These are phyloP conservation scores for Arxiozyma slooffiae DNA, from an alignment of 1,139 yeast genomes.

Conservation along the genomic window DNA sequence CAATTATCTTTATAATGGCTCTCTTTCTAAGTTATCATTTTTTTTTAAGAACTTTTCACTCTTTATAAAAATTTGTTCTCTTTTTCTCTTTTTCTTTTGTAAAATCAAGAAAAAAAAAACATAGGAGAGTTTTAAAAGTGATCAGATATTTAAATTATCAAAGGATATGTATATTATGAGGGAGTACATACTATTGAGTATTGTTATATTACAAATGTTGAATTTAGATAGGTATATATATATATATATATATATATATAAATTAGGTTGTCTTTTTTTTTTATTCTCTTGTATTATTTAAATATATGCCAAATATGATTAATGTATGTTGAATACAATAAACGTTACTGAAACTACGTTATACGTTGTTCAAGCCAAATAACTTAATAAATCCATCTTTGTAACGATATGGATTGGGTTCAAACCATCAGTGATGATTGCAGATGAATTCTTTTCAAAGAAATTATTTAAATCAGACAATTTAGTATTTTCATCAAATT, in stretches of 20 bases:
- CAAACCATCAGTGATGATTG: constrained; percentile 69
- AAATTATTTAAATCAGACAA: constrained; percentile 63
- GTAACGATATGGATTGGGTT: constrained; percentile 80
- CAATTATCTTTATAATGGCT: too few species aligned
- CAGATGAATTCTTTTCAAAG: constrained; percentile 81
- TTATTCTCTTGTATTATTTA: too few species aligned
- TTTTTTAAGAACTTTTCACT: too few species aligned
- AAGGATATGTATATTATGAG: too few species aligned
- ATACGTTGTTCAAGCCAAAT: constrained; percentile 30
- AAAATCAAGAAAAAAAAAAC: too few species aligned
- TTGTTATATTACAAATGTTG: background rate
- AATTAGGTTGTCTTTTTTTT: background rate
- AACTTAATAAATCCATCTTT: constrained; percentile 74
- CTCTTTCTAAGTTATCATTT: too few species aligned
- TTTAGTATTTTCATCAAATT: constrained; percentile 60
- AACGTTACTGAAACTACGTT: background rate
- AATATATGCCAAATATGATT: background rate
- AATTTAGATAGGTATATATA: background rate
- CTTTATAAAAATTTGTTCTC: too few species aligned
- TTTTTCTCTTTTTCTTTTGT: too few species aligned
- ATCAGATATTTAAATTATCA: too few species aligned
- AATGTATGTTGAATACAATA: constrained; percentile 3
- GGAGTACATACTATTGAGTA: too few species aligned
- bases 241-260: background rate
- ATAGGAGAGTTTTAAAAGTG: too few species aligned